Conservation (phyloP, 2,329 filamentous ascomycete genomes). For the Aspergillus neotritici region DNA sequence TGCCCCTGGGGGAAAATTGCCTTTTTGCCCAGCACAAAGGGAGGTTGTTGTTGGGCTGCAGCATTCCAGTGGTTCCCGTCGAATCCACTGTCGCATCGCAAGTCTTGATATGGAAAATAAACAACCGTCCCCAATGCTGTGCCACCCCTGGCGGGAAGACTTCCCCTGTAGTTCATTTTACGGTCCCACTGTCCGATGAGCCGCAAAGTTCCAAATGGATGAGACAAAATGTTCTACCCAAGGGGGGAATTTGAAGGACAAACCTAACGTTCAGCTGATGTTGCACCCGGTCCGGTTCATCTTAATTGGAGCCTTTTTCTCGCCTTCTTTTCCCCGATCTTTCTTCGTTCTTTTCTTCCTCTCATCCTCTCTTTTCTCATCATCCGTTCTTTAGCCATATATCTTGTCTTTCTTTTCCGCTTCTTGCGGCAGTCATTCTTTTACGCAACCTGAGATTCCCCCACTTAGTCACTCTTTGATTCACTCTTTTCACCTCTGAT, state of each 20-base stretch:
- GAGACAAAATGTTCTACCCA: constrained; percentile 2
- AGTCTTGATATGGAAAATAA: not conserved
- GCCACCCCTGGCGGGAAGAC: too few relatives aligned
- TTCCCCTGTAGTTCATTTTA: not conserved
- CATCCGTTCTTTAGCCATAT: constrained; percentile 2
- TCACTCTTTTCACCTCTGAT: constrained; percentile 4
- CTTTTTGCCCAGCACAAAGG: too few relatives aligned
- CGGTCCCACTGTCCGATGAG: constrained; percentile 4
- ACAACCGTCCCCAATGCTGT: not conserved
- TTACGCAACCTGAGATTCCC: constrained; percentile 14
- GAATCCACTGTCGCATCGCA: not conserved
- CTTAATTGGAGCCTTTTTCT: constrained; percentile 10
- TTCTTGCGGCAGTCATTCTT: constrained; percentile 18
- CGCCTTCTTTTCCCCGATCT: constrained; percentile 11
- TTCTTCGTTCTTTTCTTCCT: constrained; percentile 10
- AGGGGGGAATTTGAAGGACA: constrained; percentile 1
- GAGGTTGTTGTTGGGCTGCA: too few relatives aligned
- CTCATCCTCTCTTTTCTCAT: constrained; percentile 13
- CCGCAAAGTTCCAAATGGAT: constrained; percentile 2
- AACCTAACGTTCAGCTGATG: constrained; percentile 5
- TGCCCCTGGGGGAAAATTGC: too few relatives aligned
- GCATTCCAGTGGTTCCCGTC: too few relatives aligned
- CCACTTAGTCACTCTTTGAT: constrained; percentile 25
- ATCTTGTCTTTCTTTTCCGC: constrained; percentile 10
- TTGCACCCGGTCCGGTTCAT: not conserved